Evolutionary conservation across 108 stramenopile species (phyloP).

Genomic region (Schizochytrium sp.): DNA sequence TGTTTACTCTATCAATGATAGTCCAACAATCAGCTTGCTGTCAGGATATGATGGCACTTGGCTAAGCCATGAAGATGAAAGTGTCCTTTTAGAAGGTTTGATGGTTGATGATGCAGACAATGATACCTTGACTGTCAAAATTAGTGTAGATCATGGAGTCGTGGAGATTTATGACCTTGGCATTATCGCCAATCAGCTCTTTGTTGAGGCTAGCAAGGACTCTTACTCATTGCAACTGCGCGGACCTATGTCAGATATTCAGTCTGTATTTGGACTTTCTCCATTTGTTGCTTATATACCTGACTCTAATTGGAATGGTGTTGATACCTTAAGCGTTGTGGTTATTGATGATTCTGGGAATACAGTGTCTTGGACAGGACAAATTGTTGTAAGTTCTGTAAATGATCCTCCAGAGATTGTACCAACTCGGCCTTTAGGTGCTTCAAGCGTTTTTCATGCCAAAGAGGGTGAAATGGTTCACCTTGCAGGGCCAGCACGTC

Average conservation of each 20-base stretch:
- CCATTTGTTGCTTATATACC: background rate
- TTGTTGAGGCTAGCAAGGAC: background rate
- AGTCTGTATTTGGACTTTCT: background rate
- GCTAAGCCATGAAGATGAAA: background rate
- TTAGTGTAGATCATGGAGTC: background rate
- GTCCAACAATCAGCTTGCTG: background rate
- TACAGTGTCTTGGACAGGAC: background rate
- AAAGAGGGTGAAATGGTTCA: background rate
- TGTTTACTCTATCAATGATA: background rate
- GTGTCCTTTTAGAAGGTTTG: background rate
- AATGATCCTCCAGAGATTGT: background rate
- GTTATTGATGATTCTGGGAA: background rate
- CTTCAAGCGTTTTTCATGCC: background rate
- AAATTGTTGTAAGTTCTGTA: background rate
- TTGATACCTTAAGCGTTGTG: background rate
- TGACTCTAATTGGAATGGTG: background rate
- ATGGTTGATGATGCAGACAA: background rate
- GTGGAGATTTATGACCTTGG: background rate
- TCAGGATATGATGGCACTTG: background rate
- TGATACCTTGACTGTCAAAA: background rate
- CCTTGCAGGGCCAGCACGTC: background rate
- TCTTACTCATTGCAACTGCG: background rate
- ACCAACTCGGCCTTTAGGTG: background rate
- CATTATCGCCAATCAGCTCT: background rate
- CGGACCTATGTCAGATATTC: background rate